Conservation (phyloP, 345 rosid genomes). For the Kernera saxatilis region DNA sequence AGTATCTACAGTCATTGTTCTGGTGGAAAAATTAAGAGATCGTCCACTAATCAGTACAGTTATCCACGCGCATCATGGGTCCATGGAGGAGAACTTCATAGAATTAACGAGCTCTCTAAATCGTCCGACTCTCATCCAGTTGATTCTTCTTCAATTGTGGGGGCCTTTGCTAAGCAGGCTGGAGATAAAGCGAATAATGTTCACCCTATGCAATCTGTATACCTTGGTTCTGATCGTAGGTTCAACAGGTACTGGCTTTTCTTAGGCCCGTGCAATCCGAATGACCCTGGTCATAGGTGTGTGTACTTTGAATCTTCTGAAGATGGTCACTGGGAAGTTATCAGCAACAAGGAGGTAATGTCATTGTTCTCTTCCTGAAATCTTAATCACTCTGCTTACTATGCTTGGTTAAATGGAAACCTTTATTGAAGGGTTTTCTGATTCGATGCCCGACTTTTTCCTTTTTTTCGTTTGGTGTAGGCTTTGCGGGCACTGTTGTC, state of each 20-base stretch:
- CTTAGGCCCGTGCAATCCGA: conserved; percentile 80
- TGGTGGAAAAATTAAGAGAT: conserved; percentile 86
- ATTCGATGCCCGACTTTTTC: background rate
- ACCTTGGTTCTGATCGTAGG: conserved; percentile 95
- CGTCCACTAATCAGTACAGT: conserved; percentile 41
- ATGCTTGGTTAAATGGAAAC: background rate
- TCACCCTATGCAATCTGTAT: conserved; percentile 87
- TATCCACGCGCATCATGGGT: conserved; percentile 64
- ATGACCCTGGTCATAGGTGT: conserved; percentile 93
- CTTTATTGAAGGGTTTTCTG: background rate
- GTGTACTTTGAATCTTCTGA: conserved; percentile 96
- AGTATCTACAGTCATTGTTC: conserved; percentile 52
- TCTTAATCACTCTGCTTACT: background rate
- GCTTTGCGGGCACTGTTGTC: conserved; percentile 70
- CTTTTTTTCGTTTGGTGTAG: conserved; percentile 36
- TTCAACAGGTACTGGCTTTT: conserved; percentile 97
- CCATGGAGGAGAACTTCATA: conserved; percentile 39
- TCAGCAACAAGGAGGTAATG: conserved; percentile 75
- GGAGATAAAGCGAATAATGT: conserved; percentile 31
- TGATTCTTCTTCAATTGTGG: conserved; percentile 53
- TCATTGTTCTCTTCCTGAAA: conserved; percentile 9
- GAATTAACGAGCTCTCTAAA: conserved; percentile 30
- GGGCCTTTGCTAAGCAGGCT: conserved; percentile 30
- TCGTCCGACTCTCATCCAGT: conserved; percentile 52
- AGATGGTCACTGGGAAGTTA: conserved; percentile 97